Evolutionary conservation across 495 filamentous ascomycete genomes (phyloP), one percentile per base, ranked within the genome.

Genomic region (Aspergillus nidulans): DNA sequence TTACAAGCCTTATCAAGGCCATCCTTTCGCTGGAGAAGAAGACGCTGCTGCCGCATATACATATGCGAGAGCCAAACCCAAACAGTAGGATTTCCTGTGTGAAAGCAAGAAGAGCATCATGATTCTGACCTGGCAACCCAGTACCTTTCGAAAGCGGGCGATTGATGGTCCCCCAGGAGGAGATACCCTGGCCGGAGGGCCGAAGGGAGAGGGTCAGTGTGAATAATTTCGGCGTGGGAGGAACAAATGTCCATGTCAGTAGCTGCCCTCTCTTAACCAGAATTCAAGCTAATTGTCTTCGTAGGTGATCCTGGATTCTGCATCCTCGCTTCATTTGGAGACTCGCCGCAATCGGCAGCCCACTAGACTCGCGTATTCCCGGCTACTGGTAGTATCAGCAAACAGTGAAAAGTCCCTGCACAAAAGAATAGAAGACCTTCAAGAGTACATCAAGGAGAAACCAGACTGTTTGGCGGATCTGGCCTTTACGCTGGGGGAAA

Each of bases 1-100:
- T 86, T 41, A 80, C 83, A 1, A 77, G 76, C 1, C 21, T 86
- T 0, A 62, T 89, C 1, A 87, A 86, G 64, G 74, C 76, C 0
- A 69, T 78, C 1, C 55, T 81, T 10, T 69, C 77, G 15, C 66
- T 89, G 52, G 75, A 79, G 50, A 68, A 82, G 26, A 52, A 53
- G 7, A 57, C 63, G 0, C 73, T 85, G 8, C 77, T 77, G 0
- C 81, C 83, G 0, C 86, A 82, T 49, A 58, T 63, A 4, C 23
- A 48, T 13, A 45, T 50, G 13, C 1, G 25, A 0, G 44, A 25
- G 1, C 50, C 45, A 0, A 53, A 59, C 19, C 51, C 50, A 2
- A 39, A 42, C 1, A 53, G 40, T 43, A 43, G 4, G 40, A 2
- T 13, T 43, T 18, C 9, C 18, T 10, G 9, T 7, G 21, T 10